phyloP scores from a whole-genome alignment of 495 filamentous ascomycete species.

The Hyphodiscus hymeniophilus region DNA sequence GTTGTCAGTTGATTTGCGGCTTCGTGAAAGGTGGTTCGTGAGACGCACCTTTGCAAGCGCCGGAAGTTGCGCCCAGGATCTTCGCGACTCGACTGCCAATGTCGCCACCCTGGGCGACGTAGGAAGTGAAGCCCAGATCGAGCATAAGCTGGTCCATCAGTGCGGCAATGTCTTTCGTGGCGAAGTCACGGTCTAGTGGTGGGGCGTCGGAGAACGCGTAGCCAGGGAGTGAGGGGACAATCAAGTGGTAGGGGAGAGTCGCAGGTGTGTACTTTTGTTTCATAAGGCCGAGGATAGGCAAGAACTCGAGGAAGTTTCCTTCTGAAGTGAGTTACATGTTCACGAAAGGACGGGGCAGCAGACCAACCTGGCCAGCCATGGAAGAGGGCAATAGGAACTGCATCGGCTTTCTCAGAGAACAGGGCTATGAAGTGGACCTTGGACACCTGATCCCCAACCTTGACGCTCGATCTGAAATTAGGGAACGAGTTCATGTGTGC shows the following conservation, averaged over 20 bases:
- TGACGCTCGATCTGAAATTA: constrained; percentile 47
- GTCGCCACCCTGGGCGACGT: constrained; percentile 61
- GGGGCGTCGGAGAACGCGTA: constrained; percentile 50
- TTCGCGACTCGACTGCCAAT: constrained; percentile 47
- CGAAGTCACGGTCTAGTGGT: constrained; percentile 41
- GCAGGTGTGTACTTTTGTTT: constrained; percentile 41
- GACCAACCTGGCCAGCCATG: constrained; percentile 53
- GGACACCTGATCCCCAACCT: constrained; percentile 31
- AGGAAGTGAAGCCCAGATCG: constrained; percentile 48
- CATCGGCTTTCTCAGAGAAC: constrained; percentile 50
- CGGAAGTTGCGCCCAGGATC: constrained; percentile 26
- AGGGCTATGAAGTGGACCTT: constrained; percentile 55
- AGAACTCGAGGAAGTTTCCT: constrained; percentile 50
- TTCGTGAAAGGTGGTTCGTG: neutral
- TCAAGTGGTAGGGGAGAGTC: constrained; percentile 55
- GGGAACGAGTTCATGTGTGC: constrained; percentile 53
- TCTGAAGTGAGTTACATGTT: neutral
- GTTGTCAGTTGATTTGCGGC: neutral
- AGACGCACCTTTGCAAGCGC: constrained; percentile 27
- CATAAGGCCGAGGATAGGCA: constrained; percentile 32
- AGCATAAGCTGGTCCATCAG: constrained; percentile 52
- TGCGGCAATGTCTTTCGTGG: constrained; percentile 30
- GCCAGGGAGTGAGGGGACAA: constrained; percentile 57
- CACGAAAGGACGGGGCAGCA: neutral
- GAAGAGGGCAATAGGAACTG: constrained; percentile 50